These are phyloP conservation scores for Heritiera littoralis DNA, from an alignment of 345 rosid genomes.

Conservation along the genomic window DNA sequence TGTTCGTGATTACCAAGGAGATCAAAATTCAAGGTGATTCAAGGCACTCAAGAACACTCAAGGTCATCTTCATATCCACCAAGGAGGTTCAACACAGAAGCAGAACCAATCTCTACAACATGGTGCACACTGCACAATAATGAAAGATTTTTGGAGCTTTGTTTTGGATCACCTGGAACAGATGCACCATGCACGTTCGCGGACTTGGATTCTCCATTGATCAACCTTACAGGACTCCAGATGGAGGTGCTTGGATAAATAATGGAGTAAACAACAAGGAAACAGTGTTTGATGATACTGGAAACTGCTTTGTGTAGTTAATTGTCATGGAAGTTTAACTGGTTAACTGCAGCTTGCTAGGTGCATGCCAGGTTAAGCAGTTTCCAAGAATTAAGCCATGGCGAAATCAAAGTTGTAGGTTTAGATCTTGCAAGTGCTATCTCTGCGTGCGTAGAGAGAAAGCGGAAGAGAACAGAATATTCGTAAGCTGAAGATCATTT, in stretches of 20 bases:
- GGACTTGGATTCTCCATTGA: neutral
- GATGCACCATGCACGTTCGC: neutral
- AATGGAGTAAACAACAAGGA: too few species aligned
- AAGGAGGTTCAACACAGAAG: too few species aligned
- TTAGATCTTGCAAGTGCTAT: neutral
- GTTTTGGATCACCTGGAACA: neutral
- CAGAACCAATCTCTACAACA: too few species aligned
- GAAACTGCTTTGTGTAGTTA: neutral
- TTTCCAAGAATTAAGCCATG: neutral
- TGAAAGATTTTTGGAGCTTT: neutral
- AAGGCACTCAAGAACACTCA: too few species aligned
- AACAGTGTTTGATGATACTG: neutral
- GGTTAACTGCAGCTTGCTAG: neutral
- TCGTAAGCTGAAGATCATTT: neutral
- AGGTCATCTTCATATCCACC: too few species aligned
- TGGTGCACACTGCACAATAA: neutral
- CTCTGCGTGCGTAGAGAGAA: too few species aligned
- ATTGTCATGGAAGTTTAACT: neutral
- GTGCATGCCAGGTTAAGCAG: neutral
- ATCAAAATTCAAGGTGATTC: too few species aligned
- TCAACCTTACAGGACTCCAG: neutral
- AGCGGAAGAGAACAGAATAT: neutral
- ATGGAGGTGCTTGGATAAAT: neutral
- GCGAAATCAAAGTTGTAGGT: neutral
- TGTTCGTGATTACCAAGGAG: too few species aligned